These are phyloP conservation scores for Phanerodontia chrysosporium DNA, from an alignment of 768 basidiomycete species.

Conservation along the genomic window DNA sequence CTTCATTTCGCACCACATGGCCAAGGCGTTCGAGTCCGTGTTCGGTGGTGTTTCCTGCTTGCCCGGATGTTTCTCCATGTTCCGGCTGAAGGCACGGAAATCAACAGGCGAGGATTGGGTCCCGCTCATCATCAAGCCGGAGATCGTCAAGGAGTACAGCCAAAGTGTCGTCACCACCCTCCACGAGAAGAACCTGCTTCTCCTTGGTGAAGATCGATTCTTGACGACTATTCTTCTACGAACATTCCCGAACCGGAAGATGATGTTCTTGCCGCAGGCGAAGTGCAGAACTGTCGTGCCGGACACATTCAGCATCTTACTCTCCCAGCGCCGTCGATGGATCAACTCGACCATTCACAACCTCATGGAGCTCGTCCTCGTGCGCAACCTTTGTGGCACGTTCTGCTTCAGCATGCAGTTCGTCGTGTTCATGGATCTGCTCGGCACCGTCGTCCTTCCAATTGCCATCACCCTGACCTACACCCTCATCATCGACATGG, in stretches of 20 bases:
- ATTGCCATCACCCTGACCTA: conserved; percentile 92
- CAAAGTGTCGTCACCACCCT: conserved; percentile 90
- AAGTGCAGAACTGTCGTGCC: conserved; percentile 93
- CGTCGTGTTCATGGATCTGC: conserved; percentile 94
- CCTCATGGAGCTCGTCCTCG: conserved; percentile 96
- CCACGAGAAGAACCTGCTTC: conserved; percentile 95
- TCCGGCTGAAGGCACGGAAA: conserved; percentile 91
- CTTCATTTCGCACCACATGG: conserved; percentile 97
- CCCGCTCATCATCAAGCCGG: conserved; percentile 92
- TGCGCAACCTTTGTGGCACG: conserved; percentile 95
- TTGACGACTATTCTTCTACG: conserved; percentile 93
- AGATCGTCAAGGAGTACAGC: conserved; percentile 96
- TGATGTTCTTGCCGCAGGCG: conserved; percentile 98
- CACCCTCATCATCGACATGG: conserved; percentile 77
- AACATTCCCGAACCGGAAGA: conserved; percentile 97
- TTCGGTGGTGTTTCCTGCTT: conserved; percentile 99
- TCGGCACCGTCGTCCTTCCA: conserved; percentile 89
- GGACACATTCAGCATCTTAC: conserved; percentile 87
- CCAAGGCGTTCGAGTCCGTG: conserved; percentile 98
- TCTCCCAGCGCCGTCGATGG: conserved; percentile 98
- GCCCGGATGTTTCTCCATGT: conserved; percentile 99
- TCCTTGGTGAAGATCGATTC: conserved; percentile 98
- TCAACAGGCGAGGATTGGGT: conserved; percentile 92
- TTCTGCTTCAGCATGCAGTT: conserved; percentile 99
- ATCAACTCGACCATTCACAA: conserved; percentile 99